These are phyloP conservation scores for Ilex aquifolium DNA, from an alignment of 257 asterid species.

Conservation along the genomic window DNA sequence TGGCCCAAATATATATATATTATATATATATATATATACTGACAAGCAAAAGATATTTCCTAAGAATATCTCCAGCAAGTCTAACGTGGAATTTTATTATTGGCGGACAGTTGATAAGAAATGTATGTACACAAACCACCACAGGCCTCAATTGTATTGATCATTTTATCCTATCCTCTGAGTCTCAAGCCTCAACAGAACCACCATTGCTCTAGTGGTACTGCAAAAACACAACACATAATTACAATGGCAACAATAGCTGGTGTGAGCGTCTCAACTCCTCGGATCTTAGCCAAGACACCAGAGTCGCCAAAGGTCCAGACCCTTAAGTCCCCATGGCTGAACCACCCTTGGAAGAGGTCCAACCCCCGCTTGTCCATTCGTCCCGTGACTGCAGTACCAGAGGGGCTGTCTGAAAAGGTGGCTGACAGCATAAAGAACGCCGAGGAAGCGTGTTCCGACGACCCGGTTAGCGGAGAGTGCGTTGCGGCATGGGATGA, in stretches of 20 bases:
- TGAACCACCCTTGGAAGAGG: slow-evolving; percentile 47
- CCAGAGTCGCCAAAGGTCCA: slow-evolving; percentile 25
- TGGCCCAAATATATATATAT: too few relatives aligned
- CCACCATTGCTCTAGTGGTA: not conserved
- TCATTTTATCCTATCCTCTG: not conserved
- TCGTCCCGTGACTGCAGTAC: slow-evolving; percentile 52
- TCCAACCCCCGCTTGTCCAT: slow-evolving; percentile 22
- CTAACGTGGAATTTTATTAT: slow-evolving; percentile 32
- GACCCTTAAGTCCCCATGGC: slow-evolving; percentile 16
- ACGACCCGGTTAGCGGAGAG: slow-evolving; percentile 67
- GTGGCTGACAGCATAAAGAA: slow-evolving; percentile 83
- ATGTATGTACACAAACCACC: slow-evolving; percentile 29
- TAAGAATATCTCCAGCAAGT: not conserved
- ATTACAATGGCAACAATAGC: slow-evolving; percentile 50
- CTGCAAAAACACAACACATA: not conserved
- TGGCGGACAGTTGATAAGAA: slow-evolving; percentile 50
- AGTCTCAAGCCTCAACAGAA: not conserved
- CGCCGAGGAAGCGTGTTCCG: slow-evolving; percentile 70
- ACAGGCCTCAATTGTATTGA: slow-evolving; percentile 9
- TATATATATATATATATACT: too few relatives aligned
- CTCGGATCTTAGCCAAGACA: slow-evolving; percentile 32
- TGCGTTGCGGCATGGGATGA: slow-evolving; percentile 99
- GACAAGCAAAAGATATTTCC: too few relatives aligned
- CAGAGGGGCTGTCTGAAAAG: slow-evolving; percentile 60
- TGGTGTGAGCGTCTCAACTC: slow-evolving; percentile 49